Evolutionary conservation across 495 filamentous ascomycete genomes (phyloP), one percentile per base, ranked within the genome.

Genomic region (Penicillium daleae): DNA sequence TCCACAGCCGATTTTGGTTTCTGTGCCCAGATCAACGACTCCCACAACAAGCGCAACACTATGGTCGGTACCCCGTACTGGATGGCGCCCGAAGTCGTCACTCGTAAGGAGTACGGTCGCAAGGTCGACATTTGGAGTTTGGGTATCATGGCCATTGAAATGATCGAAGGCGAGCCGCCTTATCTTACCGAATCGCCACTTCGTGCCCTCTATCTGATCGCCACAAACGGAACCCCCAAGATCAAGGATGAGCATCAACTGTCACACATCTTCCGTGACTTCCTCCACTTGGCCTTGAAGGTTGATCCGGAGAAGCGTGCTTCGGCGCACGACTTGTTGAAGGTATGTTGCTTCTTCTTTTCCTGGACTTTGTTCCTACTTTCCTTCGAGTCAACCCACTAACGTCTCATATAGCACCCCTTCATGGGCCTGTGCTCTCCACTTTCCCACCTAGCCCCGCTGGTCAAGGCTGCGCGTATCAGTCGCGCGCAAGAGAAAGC

Each of bases 61-160:
- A 99, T 99, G 95, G 95, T 99, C 57, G 95, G 95, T 24, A 99
- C 95, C 22, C 95, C 95, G 2, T 99, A 99, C 73, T 99, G 95
- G 95, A 99, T 99, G 95, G 95, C 95, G 4, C 95, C 95, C 4
- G 95, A 99, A 74, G 93, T 99, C 21, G 95, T 99, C 10, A 98
- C 93, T 5, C 82, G 93, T 19, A 98, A 99, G 73, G 95, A 98
- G 73, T 99, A 99, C 74, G 96, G 95, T 63, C 90, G 95, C 52
- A 99, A 99, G 73, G 93, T 99, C 55, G 95, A 99, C 72, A 98
- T 99, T 66, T 99, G 95, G 95, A 95, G 90, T 71, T 77, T 99
- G 53, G 95, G 95, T 58, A 99, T 99, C 75, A 99, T 99, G 95
- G 92, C 95, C n/a, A 99, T 99, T 67, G 95, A 99, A 75, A 99